These are phyloP conservation scores for Verticillium albo-atrum DNA, from an alignment of 2,329 filamentous ascomycete species.

Conservation along the genomic window DNA sequence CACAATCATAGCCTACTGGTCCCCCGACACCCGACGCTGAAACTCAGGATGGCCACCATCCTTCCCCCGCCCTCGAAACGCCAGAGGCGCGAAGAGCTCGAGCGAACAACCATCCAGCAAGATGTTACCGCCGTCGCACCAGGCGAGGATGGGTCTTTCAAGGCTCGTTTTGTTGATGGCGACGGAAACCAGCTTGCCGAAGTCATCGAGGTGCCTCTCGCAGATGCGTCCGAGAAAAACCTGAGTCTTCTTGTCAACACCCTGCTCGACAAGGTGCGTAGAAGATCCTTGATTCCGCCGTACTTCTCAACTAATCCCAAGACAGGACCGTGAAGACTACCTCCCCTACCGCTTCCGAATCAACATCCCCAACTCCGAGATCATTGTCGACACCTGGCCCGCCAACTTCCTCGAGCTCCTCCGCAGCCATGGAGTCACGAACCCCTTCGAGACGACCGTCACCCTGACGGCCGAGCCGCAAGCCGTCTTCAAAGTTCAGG, in stretches of 20 bases:
- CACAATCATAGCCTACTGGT: background rate
- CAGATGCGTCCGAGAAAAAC: conserved; percentile 84
- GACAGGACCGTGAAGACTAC: conserved; percentile 47
- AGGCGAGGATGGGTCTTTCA: conserved; percentile 68
- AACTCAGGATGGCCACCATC: conserved; percentile 73
- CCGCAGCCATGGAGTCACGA: conserved; percentile 51
- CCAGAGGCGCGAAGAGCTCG: conserved; percentile 71
- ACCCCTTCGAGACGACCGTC: conserved; percentile 51
- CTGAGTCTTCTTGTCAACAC: conserved; percentile 84
- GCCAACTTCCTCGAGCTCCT: conserved; percentile 50
- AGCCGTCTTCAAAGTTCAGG: conserved; percentile 88
- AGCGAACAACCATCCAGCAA: conserved; percentile 69
- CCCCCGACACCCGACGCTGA: too few relatives aligned
- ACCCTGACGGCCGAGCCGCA: conserved; percentile 68
- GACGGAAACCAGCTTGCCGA: conserved; percentile 68
- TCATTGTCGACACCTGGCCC: conserved; percentile 52
- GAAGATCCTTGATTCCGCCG: background rate
- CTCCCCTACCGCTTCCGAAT: conserved; percentile 59
- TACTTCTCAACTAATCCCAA: background rate
- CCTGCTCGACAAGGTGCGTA: conserved; percentile 66
- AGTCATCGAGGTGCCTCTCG: conserved; percentile 70
- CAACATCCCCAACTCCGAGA: conserved; percentile 48
- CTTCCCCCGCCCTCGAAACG: conserved; percentile 84
- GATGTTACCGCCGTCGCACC: conserved; percentile 66
- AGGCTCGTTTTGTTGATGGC: conserved; percentile 83